phyloP scores from a whole-genome alignment of 495 filamentous ascomycete genomes.

The Talaromyces thailandensis region DNA sequence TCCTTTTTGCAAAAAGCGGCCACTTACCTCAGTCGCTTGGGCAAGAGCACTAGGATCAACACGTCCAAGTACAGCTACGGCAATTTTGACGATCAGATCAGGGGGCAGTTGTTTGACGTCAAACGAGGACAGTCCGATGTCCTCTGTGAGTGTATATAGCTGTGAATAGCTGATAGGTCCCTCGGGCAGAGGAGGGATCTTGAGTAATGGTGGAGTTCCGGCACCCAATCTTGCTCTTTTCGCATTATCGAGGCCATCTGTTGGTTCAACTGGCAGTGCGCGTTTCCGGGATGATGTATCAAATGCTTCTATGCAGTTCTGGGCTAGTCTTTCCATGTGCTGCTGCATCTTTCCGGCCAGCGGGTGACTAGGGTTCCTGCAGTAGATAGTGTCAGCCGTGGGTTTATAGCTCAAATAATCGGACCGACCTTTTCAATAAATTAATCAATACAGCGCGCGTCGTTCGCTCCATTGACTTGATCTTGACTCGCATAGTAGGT shows the following conservation, averaged over 20 bases:
- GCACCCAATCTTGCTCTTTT: constrained; percentile 65
- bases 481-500: constrained; percentile 64
- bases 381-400: not conserved
- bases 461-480: constrained; percentile 92
- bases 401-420: constrained; percentile 3
- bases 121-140: constrained; percentile 63
- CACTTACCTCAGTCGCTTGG: constrained; percentile 53
- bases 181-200: constrained; percentile 56
- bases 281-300: constrained; percentile 70
- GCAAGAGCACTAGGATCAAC: constrained; percentile 56
- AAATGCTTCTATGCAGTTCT: constrained; percentile 62
- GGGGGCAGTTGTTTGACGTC: constrained; percentile 70
- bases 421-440: constrained; percentile 61
- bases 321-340: constrained; percentile 68
- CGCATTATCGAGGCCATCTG: constrained; percentile 56
- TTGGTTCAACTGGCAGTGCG: constrained; percentile 52
- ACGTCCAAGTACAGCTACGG: constrained; percentile 56
- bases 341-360: constrained; percentile 66
- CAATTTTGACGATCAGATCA: constrained; percentile 67
- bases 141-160: constrained; percentile 74
- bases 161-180: constrained; percentile 70
- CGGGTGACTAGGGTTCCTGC: constrained; percentile 62
- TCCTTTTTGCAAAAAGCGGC: not conserved
- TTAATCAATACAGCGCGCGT: constrained; percentile 73
- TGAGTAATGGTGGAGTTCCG: constrained; percentile 36